A percentile compares a stretch with the other conserved stretches of the same genome.
Evolutionary conservation across 2,329 filamentous ascomycete genomes (phyloP).

Genomic region (Fusarium aywerte): DNA sequence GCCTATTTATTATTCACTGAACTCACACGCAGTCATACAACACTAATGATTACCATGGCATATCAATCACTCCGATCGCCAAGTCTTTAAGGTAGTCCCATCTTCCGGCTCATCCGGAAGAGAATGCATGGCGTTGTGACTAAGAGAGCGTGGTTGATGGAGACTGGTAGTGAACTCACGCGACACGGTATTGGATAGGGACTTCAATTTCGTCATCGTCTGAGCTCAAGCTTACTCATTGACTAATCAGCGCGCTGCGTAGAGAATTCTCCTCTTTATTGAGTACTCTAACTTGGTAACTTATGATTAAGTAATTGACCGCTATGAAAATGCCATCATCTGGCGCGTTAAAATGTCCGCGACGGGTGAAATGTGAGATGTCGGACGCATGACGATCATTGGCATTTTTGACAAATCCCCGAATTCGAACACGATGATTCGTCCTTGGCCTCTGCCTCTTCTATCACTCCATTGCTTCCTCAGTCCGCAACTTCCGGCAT

Average conservation of each 20-base stretch:
- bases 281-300: neutral
- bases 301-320: slow-evolving; percentile 25
- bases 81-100: slow-evolving; percentile 18
- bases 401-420: slow-evolving; percentile 24
- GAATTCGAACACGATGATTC: slow-evolving; percentile 31
- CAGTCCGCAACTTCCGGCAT: slow-evolving; percentile 36
- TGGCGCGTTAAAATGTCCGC: slow-evolving; percentile 1
- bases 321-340: slow-evolving; percentile 20
- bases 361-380: neutral
- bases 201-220: slow-evolving; percentile 23
- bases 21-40: slow-evolving; percentile 18
- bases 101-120: slow-evolving; percentile 40
- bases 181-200: slow-evolving; percentile 35
- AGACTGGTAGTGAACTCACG: slow-evolving; percentile 35
- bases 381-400: slow-evolving; percentile 17
- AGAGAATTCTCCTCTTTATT: slow-evolving; percentile 8
- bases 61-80: slow-evolving; percentile 15
- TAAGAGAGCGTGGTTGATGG: slow-evolving; percentile 35
- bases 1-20: slow-evolving; percentile 39
- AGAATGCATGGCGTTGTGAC: slow-evolving; percentile 36
- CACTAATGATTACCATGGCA: slow-evolving; percentile 1
- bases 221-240: slow-evolving; percentile 17
- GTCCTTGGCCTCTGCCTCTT: slow-evolving; percentile 19
- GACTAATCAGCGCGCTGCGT: slow-evolving; percentile 13
- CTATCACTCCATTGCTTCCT: slow-evolving; percentile 5